phyloP scores from a whole-genome alignment of 1,139 yeast genomes.

The Barnettozyma hawaiiensis region DNA sequence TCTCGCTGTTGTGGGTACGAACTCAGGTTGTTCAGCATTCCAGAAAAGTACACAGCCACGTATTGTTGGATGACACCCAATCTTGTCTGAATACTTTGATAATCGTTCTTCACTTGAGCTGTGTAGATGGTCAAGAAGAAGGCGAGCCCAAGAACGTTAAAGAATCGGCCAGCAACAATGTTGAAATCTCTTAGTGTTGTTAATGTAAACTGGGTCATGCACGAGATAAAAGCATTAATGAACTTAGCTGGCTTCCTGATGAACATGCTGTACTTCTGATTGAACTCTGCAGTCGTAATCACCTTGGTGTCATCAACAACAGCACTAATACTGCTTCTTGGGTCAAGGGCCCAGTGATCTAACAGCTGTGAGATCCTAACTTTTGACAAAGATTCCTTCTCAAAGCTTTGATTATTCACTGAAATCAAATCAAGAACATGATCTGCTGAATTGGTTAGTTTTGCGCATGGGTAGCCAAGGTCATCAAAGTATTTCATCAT shows the following conservation, averaged over 20 bases:
- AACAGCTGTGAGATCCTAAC: constrained; percentile 29
- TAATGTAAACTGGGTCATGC: constrained; percentile 19
- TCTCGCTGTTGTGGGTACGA: constrained; percentile 71
- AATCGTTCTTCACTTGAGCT: constrained; percentile 58
- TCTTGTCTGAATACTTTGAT: constrained; percentile 58
- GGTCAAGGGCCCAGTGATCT: constrained; percentile 23
- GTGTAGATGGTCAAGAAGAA: constrained; percentile 62
- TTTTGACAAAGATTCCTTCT: constrained; percentile 34
- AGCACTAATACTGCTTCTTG: background rate
- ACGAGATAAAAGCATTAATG: constrained; percentile 29
- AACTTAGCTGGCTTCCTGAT: constrained; percentile 30
- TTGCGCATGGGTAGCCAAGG: constrained; percentile 50
- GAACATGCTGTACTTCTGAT: constrained; percentile 12
- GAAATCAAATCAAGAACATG: constrained; percentile 67
- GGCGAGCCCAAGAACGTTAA: constrained; percentile 63
- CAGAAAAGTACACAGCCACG: constrained; percentile 68
- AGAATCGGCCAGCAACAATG: constrained; percentile 56
- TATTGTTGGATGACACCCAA: constrained; percentile 75
- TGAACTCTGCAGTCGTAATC: constrained; percentile 5
- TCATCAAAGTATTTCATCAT: constrained; percentile 40
- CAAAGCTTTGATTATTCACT: constrained; percentile 29
- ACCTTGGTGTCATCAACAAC: background rate
- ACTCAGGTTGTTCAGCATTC: constrained; percentile 73
- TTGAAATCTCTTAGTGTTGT: constrained; percentile 40
- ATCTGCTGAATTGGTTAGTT: constrained; percentile 65